Evolutionary conservation across 2,329 filamentous ascomycete genomes (phyloP).

Genomic region (Cercospora sp.): DNA sequence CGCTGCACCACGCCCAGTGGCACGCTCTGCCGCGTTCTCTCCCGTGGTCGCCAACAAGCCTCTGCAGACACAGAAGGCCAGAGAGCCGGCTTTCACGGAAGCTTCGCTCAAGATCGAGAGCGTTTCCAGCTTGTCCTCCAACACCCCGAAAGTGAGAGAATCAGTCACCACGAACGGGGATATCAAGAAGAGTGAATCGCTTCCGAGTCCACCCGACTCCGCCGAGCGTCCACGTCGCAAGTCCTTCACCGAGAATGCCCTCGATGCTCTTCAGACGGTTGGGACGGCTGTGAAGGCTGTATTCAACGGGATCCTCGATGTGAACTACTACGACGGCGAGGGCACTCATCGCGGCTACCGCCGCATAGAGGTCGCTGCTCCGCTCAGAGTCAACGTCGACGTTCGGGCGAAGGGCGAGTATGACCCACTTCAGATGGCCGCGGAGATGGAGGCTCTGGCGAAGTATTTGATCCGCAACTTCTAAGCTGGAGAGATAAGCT

Average conservation of each 20-base stretch:
- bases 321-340: slow-evolving; percentile 12
- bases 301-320: slow-evolving; percentile 3
- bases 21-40: background rate
- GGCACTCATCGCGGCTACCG: slow-evolving; percentile 3
- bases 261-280: background rate
- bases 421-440: slow-evolving; percentile 8
- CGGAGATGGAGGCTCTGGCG: slow-evolving; percentile 13
- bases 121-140: background rate
- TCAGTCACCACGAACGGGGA: background rate
- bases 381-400: slow-evolving; percentile 6
- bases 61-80: background rate
- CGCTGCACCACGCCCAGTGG: background rate
- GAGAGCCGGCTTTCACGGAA: background rate
- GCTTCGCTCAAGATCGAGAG: background rate
- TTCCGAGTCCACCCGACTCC: slow-evolving; percentile 1
- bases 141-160: background rate
- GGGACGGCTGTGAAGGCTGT: background rate
- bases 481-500: background rate
- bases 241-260: background rate
- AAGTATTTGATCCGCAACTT: slow-evolving; percentile 5
- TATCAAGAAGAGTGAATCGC: background rate
- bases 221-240: background rate
- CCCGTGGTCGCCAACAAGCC: background rate
- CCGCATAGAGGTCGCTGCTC: background rate
- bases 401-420: slow-evolving; percentile 11